Evolutionary conservation across 2,329 filamentous ascomycete genomes (phyloP), one percentile per base, ranked within the genome.

Genomic region (Colletotrichum incanum): DNA sequence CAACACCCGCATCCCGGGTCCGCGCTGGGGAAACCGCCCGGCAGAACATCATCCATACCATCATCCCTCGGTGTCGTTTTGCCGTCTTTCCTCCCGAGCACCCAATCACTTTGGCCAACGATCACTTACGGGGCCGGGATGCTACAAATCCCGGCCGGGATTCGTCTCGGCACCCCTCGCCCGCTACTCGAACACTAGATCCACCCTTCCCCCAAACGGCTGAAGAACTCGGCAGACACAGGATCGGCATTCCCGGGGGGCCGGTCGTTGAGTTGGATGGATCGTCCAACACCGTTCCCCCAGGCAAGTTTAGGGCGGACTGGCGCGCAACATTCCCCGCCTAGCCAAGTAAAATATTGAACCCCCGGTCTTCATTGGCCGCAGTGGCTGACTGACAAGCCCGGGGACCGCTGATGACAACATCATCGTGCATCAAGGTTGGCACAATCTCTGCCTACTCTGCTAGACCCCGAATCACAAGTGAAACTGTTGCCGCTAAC

Each of bases 371-470:
- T 43, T 26, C 11, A 49, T n/a, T 54, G 14, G 16, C 34, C n/a
- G 50, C 18, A 8, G 47, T 14, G n/a, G 37, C 8, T 41, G 39
- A 41, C 23, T 12, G 26, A 54, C 52, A 56, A 63, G 47, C 20
- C n/a, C 18, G 4, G 31, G 16, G 39, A 18, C 52, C n/a, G 54
- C 41, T 23, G 54, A 58, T 18, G 41, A n/a, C n/a, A 28, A 49
- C 58, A 68, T 67, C 39, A 67, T 68, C 49, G 23, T 68, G 65
- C 49, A 67, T 55, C 20, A 14, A 31, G 39, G 26, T 37, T 39
- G 58, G 39, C 58, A n/a, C 26, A 45, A 23, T 14, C 9, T 11
- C 23, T 18, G 45, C 61, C 18, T 12, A 45, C 59, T 11, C 4
- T 34, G 23, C 50, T 20, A 39, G 14, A 7, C 37, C 34, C n/a